phyloP scores from a whole-genome alignment of 495 filamentous ascomycete species.

The Daldinia loculata region DNA sequence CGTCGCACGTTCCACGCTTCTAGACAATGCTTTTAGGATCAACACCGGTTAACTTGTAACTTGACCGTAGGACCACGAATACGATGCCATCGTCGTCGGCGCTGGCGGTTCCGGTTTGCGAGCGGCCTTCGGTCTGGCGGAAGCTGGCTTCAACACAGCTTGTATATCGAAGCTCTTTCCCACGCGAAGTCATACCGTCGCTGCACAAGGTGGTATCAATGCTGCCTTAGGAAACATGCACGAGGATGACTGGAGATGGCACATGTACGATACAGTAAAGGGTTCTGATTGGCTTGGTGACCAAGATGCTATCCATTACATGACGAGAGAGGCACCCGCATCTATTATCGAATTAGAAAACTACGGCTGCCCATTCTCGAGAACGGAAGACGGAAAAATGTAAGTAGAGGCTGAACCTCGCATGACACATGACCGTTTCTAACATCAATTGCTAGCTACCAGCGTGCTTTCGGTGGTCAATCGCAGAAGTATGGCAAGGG shows the following conservation, averaged over 20 bases:
- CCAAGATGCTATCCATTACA: slow-evolving; percentile 99
- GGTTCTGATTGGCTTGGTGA: slow-evolving; percentile 98
- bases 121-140: slow-evolving; percentile 94
- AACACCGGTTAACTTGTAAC: slow-evolving; percentile 47
- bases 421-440: slow-evolving; percentile 9
- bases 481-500: slow-evolving; percentile 94
- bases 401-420: slow-evolving; percentile 46
- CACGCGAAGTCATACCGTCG: slow-evolving; percentile 93
- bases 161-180: slow-evolving; percentile 99
- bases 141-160: slow-evolving; percentile 97
- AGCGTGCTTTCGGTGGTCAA: slow-evolving; percentile 97
- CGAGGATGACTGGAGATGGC: slow-evolving; percentile 98
- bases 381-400: slow-evolving; percentile 97
- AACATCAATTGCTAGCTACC: slow-evolving; percentile 66
- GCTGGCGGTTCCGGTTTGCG: slow-evolving; percentile 94
- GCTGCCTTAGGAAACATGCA: slow-evolving; percentile 91
- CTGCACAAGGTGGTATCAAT: slow-evolving; percentile 94
- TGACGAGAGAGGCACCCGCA: slow-evolving; percentile 93
- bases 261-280: slow-evolving; percentile 99
- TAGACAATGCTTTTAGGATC: not conserved
- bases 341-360: slow-evolving; percentile 95
- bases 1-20: slow-evolving; percentile 48
- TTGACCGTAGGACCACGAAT: slow-evolving; percentile 61
- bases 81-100: slow-evolving; percentile 90
- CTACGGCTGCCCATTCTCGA: slow-evolving; percentile 96